Evolutionary conservation across 2,329 filamentous ascomycete species (phyloP).

Genomic region (Juglanconis juglandina): DNA sequence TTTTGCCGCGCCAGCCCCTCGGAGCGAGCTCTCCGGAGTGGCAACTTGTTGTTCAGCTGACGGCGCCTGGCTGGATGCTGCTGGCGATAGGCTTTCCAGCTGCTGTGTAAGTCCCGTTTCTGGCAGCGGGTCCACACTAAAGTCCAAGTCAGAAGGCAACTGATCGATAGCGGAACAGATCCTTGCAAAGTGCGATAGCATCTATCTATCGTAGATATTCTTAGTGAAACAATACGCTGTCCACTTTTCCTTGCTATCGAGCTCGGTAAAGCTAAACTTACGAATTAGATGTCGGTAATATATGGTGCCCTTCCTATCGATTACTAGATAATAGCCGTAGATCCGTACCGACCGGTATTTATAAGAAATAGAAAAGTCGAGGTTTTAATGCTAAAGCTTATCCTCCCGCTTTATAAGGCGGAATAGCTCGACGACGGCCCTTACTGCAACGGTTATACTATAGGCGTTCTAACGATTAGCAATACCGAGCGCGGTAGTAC

Average conservation of each 20-base stretch:
- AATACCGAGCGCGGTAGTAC: constrained; percentile 32
- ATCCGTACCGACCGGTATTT: constrained; percentile 32
- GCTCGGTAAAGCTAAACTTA: constrained; percentile 30
- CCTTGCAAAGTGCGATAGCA: constrained; percentile 32
- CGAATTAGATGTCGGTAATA: constrained; percentile 38
- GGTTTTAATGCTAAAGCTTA: constrained; percentile 37
- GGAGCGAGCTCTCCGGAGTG: not conserved
- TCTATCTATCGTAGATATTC: constrained; percentile 35
- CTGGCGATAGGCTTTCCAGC: not conserved
- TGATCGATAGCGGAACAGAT: constrained; percentile 34
- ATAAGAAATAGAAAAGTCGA: constrained; percentile 41
- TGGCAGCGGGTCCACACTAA: not conserved
- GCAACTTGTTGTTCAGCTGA: not conserved
- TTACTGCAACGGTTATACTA: constrained; percentile 38
- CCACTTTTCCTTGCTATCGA: constrained; percentile 34
- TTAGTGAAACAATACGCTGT: constrained; percentile 33
- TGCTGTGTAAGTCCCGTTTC: not conserved
- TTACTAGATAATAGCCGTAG: constrained; percentile 38
- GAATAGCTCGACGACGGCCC: constrained; percentile 38
- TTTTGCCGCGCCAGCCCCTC: not conserved
- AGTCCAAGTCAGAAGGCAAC: constrained; percentile 12
- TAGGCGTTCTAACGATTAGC: constrained; percentile 39
- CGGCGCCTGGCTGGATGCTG: not conserved
- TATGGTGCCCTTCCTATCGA: constrained; percentile 26
- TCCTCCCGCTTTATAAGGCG: constrained; percentile 31